Conservation (phyloP, 2,329 filamentous ascomycete species). For the Aspergillus pseudotamarii region DNA sequence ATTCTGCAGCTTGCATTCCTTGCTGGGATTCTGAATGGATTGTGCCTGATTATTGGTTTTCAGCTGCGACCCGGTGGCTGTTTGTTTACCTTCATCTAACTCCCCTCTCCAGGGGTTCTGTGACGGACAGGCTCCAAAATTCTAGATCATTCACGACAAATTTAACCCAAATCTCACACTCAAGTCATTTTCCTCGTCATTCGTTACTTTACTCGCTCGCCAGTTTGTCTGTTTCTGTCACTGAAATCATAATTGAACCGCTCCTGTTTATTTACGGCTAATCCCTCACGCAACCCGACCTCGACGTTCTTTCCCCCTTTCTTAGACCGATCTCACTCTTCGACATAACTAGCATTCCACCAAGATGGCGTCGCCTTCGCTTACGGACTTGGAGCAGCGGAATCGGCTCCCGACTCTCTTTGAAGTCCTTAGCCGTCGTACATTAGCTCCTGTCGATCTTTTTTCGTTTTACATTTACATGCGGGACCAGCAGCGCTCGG, state of each 20-base stretch:
- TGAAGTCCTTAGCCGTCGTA: constrained; percentile 91
- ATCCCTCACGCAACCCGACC: background rate
- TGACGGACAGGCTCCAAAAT: constrained; percentile 13
- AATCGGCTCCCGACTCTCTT: constrained; percentile 92
- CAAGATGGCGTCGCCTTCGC: constrained; percentile 34
- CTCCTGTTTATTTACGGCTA: background rate
- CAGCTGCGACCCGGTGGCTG: constrained; percentile 20
- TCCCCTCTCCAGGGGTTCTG: constrained; percentile 13
- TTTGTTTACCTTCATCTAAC: constrained; percentile 20
- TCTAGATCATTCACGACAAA: constrained; percentile 2
- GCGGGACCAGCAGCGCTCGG: constrained; percentile 95
- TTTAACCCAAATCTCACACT: constrained; percentile 2
- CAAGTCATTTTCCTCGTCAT: constrained; percentile 9
- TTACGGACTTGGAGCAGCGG: constrained; percentile 55
- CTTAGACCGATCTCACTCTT: constrained; percentile 6
- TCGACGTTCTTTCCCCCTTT: constrained; percentile 20
- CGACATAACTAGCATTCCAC: constrained; percentile 1
- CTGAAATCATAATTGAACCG: background rate
- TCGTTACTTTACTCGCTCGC: constrained; percentile 4
- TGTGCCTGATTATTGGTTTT: constrained; percentile 12
- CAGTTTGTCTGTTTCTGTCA: background rate
- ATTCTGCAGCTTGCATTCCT: background rate
- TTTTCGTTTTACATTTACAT: constrained; percentile 99
- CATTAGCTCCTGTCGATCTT: constrained; percentile 91
- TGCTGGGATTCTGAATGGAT: constrained; percentile 20